Evolutionary conservation across 768 basidiomycete genomes (phyloP).

Genomic region (Suillus decipiens): DNA sequence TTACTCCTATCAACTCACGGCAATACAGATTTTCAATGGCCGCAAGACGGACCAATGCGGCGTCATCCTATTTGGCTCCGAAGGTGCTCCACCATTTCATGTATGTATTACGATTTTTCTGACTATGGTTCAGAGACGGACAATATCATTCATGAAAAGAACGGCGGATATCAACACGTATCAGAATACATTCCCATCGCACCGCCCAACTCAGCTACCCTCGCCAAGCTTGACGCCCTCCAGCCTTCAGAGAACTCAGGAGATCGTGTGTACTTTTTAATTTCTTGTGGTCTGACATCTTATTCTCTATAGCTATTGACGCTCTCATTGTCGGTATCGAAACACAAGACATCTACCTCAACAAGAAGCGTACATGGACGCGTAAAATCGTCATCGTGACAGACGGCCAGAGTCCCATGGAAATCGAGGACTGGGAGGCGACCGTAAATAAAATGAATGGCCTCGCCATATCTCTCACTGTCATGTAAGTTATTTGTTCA

Average conservation of each 20-base stretch:
- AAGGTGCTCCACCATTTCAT: conserved; percentile 46
- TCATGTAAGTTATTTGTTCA: conserved; percentile 58
- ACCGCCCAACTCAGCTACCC: conserved; percentile 63
- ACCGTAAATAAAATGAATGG: conserved; percentile 66
- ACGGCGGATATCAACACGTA: conserved; percentile 76
- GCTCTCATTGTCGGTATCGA: conserved; percentile 86
- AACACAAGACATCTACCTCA: conserved; percentile 69
- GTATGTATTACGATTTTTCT: not conserved
- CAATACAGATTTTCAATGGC: conserved; percentile 77
- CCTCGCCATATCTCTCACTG: conserved; percentile 56
- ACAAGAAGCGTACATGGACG: conserved; percentile 79
- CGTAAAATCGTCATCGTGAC: conserved; percentile 84
- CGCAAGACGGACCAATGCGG: conserved; percentile 95
- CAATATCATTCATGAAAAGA: conserved; percentile 60
- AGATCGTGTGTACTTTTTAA: conserved; percentile 54
- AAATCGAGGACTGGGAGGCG: conserved; percentile 74
- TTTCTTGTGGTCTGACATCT: conserved; percentile 1
- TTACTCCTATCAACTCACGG: not conserved
- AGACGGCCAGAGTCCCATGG: conserved; percentile 77
- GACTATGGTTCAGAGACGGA: conserved; percentile 50
- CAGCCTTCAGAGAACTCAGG: conserved; percentile 56
- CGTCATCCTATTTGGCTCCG: conserved; percentile 85
- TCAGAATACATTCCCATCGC: conserved; percentile 68
- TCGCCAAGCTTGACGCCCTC: conserved; percentile 65
- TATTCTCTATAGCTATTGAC: conserved; percentile 65